Conservation (phyloP, 768 basidiomycete genomes). For the Lactarius evosmus region DNA sequence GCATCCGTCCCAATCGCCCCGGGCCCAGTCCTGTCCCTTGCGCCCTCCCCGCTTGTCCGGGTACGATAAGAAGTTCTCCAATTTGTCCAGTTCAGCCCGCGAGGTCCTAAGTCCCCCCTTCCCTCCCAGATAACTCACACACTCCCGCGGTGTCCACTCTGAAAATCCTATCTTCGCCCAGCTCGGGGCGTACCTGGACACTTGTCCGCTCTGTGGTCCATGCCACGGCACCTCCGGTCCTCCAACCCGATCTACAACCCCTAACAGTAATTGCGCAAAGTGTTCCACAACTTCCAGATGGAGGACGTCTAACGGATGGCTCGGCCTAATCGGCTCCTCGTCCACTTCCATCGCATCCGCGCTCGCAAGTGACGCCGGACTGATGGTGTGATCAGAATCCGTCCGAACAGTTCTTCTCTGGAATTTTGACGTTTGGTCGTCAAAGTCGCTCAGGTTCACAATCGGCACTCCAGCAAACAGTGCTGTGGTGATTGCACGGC, state of each 20-base stretch:
- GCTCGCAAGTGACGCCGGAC: slow-evolving; percentile 27
- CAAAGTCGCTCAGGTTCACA: slow-evolving; percentile 41
- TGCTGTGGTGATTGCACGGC: slow-evolving; percentile 48
- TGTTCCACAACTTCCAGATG: slow-evolving; percentile 69
- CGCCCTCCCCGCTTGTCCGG: slow-evolving; percentile 55
- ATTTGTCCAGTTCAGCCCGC: slow-evolving; percentile 8
- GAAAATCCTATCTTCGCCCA: slow-evolving; percentile 43
- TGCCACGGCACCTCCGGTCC: slow-evolving; percentile 42
- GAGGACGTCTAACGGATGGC: slow-evolving; percentile 60
- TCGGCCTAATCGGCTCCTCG: slow-evolving; percentile 43
- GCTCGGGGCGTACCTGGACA: slow-evolving; percentile 57
- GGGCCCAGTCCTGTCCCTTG: slow-evolving; percentile 72
- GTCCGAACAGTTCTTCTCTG: slow-evolving; percentile 29
- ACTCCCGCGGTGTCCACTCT: slow-evolving; percentile 54
- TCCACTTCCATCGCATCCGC: slow-evolving; percentile 58
- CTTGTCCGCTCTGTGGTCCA: slow-evolving; percentile 33
- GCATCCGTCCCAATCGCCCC: slow-evolving; percentile 60
- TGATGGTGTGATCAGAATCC: slow-evolving; percentile 18
- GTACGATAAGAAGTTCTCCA: slow-evolving; percentile 34
- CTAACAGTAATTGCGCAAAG: slow-evolving; percentile 58
- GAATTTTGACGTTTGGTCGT: slow-evolving; percentile 25
- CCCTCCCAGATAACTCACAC: slow-evolving; percentile 56
- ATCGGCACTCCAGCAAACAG: slow-evolving; percentile 41
- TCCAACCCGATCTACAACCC: slow-evolving; percentile 54
- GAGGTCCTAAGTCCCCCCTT: slow-evolving; percentile 30